Percentiles rank a stretch among this genome's conserved stretches.
These are phyloP conservation scores for Didymella exigua DNA, from an alignment of 2,329 filamentous ascomycete genomes.

Conservation along the genomic window DNA sequence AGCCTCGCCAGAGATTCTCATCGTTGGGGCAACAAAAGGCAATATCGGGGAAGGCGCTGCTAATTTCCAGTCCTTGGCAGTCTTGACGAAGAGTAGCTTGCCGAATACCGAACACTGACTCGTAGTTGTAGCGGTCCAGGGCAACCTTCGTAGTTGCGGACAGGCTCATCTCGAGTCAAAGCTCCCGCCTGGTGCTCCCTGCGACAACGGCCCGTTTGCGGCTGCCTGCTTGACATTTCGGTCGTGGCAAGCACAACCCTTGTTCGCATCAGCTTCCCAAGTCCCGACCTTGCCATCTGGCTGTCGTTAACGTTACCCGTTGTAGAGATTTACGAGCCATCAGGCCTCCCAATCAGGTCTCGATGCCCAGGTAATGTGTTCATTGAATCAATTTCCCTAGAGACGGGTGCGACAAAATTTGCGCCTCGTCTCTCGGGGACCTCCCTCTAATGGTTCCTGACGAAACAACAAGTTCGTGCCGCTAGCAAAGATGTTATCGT, in stretches of 20 bases:
- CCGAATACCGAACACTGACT: slow-evolving; percentile 9
- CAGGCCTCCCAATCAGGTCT: slow-evolving; percentile 8
- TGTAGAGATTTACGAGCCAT: slow-evolving; percentile 4
- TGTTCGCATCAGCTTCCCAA: slow-evolving; percentile 10
- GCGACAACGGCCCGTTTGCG: slow-evolving; percentile 17
- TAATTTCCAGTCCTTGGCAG: background rate
- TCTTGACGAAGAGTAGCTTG: slow-evolving; percentile 1
- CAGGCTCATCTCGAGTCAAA: slow-evolving; percentile 12
- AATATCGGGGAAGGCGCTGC: background rate
- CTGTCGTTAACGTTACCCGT: slow-evolving; percentile 1
- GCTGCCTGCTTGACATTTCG: slow-evolving; percentile 15
- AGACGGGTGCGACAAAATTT: background rate
- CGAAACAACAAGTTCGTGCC: background rate
- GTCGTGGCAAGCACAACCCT: slow-evolving; percentile 13
- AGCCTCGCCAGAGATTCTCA: background rate
- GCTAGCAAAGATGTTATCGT: background rate
- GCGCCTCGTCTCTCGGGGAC: slow-evolving; percentile 1
- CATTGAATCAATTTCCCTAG: slow-evolving; percentile 12
- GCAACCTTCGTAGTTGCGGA: slow-evolving; percentile 1
- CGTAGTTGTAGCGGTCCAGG: background rate
- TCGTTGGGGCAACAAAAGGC: background rate
- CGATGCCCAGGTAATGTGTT: slow-evolving; percentile 10
- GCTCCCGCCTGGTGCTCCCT: slow-evolving; percentile 14
- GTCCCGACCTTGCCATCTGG: slow-evolving; percentile 6
- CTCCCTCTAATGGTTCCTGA: background rate